Evolutionary conservation across 2,329 filamentous ascomycete species (phyloP).

Genomic region (Claviceps quebecensis): DNA sequence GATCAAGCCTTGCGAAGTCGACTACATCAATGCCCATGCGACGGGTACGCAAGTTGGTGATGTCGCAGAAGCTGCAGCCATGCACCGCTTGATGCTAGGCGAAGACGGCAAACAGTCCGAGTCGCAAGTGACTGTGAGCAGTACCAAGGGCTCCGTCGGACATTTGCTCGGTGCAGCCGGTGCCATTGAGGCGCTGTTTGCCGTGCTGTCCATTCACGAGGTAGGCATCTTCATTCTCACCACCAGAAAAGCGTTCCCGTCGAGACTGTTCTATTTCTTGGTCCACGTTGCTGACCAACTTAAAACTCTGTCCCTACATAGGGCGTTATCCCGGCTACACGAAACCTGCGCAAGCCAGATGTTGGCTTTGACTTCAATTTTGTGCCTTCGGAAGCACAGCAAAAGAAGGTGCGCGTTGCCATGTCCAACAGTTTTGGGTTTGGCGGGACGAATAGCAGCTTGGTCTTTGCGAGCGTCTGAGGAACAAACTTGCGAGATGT

Average conservation of each 20-base stretch:
- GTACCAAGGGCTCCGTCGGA: constrained; percentile 85
- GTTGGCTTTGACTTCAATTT: constrained; percentile 72
- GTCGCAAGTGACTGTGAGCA: constrained; percentile 65
- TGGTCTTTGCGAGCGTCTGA: constrained; percentile 50
- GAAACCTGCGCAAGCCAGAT: constrained; percentile 61
- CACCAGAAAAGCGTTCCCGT: neutral
- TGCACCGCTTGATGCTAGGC: constrained; percentile 62
- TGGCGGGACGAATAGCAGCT: constrained; percentile 84
- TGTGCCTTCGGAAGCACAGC: constrained; percentile 57
- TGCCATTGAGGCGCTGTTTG: constrained; percentile 78
- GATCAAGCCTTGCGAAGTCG: constrained; percentile 54
- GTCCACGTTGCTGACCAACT: neutral
- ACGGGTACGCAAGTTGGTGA: constrained; percentile 81
- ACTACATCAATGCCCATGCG: constrained; percentile 93
- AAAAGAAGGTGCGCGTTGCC: constrained; percentile 56
- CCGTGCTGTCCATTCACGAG: constrained; percentile 63
- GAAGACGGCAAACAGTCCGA: constrained; percentile 50
- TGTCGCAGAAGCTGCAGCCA: constrained; percentile 72
- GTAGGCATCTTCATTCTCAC: constrained; percentile 33
- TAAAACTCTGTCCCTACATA: constrained; percentile 25
- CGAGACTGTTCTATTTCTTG: neutral
- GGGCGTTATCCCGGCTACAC: constrained; percentile 70
- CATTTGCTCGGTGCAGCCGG: constrained; percentile 87
- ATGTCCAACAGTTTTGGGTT: constrained; percentile 96
- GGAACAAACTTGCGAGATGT: neutral